phyloP scores from a whole-genome alignment of 2,329 filamentous ascomycete species.

The Microdochium bolleyi region DNA sequence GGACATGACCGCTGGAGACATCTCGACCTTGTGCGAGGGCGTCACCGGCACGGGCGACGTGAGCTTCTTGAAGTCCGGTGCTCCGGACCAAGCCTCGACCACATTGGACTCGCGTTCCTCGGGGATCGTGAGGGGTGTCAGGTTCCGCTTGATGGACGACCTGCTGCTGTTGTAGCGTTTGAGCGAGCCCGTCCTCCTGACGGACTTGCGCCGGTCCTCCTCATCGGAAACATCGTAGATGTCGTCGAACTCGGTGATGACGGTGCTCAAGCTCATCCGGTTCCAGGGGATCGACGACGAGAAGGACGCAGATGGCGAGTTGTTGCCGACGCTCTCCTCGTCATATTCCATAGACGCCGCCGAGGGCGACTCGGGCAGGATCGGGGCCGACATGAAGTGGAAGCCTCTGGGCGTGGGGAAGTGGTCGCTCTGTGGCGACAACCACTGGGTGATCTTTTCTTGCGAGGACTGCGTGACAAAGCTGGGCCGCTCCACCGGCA shows the following conservation, averaged over 20 bases:
- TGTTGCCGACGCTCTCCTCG: conserved; percentile 27
- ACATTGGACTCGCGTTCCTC: conserved; percentile 21
- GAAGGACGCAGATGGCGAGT: conserved; percentile 36
- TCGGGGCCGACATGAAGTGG: conserved; percentile 55
- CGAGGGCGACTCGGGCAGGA: conserved; percentile 54
- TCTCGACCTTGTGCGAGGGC: conserved; percentile 59
- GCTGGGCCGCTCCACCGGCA: conserved; percentile 7
- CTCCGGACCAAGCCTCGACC: conserved; percentile 34
- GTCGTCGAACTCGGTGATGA: conserved; percentile 72
- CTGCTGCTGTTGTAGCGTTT: conserved; percentile 24
- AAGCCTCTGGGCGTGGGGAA: conserved; percentile 66
- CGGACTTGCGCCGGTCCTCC: conserved; percentile 46
- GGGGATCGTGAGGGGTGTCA: conserved; percentile 48
- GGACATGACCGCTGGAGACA: conserved; percentile 67
- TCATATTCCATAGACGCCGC: conserved; percentile 30
- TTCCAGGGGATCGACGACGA: conserved; percentile 53
- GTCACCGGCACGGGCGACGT: conserved; percentile 54
- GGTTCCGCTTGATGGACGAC: conserved; percentile 28
- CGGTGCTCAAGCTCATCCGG: conserved; percentile 53
- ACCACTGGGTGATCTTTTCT: conserved; percentile 49
- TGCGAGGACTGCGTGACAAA: conserved; percentile 21
- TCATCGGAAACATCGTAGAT: conserved; percentile 82
- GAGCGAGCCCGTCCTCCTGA: conserved; percentile 30
- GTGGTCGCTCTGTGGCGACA: conserved; percentile 53
- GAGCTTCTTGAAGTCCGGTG: conserved; percentile 35